Percentiles rank a stretch among this genome's conserved stretches.
phyloP scores from a whole-genome alignment of 2,329 filamentous ascomycete species.

The Neopestalotiopsis rosae region DNA sequence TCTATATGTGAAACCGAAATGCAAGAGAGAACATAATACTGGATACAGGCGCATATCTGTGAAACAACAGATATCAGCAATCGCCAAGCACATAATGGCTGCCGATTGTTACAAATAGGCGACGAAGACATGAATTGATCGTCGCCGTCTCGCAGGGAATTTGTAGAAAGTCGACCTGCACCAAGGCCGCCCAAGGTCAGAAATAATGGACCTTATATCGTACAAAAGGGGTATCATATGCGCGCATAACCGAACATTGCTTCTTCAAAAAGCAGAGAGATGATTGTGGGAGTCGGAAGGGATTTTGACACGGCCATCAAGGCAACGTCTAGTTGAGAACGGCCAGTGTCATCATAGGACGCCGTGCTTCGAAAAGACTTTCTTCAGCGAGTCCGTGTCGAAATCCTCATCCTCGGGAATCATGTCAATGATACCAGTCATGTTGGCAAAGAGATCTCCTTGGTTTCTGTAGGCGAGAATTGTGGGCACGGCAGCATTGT shows the following conservation, averaged over 20 bases:
- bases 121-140: background rate
- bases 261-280: conserved; percentile 14
- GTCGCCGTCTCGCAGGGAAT: background rate
- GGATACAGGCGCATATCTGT: background rate
- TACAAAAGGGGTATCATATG: conserved; percentile 18
- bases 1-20: background rate
- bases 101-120: background rate
- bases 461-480: conserved; percentile 85
- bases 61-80: background rate
- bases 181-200: background rate
- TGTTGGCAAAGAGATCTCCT: conserved; percentile 87
- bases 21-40: background rate
- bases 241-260: conserved; percentile 16
- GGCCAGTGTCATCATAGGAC: conserved; percentile 49
- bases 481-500: conserved; percentile 84
- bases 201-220: conserved; percentile 2
- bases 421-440: conserved; percentile 86
- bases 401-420: conserved; percentile 74
- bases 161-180: background rate
- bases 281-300: conserved; percentile 2
- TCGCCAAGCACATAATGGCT: background rate
- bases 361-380: conserved; percentile 56
- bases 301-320: background rate
- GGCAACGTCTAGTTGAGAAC: background rate
- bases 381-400: conserved; percentile 57